Evolutionary conservation across 768 basidiomycete species (phyloP).

Genomic region (Daedaleopsis nitida): DNA sequence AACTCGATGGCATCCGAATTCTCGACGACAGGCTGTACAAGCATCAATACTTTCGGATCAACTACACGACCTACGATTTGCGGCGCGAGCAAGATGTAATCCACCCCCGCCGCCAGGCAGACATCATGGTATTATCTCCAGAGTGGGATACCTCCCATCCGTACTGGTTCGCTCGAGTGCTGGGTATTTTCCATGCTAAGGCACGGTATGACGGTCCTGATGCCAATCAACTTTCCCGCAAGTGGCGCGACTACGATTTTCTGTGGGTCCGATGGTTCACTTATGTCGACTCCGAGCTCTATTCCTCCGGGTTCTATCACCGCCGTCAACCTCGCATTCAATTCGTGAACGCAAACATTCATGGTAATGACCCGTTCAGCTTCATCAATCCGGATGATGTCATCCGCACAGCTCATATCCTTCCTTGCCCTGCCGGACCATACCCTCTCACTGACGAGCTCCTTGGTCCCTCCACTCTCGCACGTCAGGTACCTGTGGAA

Average conservation of each 20-base stretch:
- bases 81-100: conserved; percentile 42
- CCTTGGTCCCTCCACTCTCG: too few relatives aligned
- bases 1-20: conserved; percentile 24
- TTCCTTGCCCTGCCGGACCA: too few relatives aligned
- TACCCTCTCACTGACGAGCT: too few relatives aligned
- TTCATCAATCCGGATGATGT: too few relatives aligned
- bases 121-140: conserved; percentile 32
- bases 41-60: conserved; percentile 35
- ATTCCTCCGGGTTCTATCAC: too few relatives aligned
- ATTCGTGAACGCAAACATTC: too few relatives aligned
- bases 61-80: conserved; percentile 47
- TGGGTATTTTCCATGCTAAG: conserved; percentile 32
- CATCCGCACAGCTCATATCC: too few relatives aligned
- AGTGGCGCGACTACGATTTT: conserved; percentile 28
- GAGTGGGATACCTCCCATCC: conserved; percentile 17
- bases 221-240: conserved; percentile 21
- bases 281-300: conserved; percentile 17
- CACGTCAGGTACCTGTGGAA: too few relatives aligned
- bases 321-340: too few relatives aligned
- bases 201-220: conserved; percentile 22
- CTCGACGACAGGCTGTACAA: conserved; percentile 12
- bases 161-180: conserved; percentile 33
- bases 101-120: conserved; percentile 36
- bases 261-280: conserved; percentile 45
- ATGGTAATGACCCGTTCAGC: too few relatives aligned